Conservation (phyloP, 2,329 filamentous ascomycete genomes). For the Stylonectria norvegica region DNA sequence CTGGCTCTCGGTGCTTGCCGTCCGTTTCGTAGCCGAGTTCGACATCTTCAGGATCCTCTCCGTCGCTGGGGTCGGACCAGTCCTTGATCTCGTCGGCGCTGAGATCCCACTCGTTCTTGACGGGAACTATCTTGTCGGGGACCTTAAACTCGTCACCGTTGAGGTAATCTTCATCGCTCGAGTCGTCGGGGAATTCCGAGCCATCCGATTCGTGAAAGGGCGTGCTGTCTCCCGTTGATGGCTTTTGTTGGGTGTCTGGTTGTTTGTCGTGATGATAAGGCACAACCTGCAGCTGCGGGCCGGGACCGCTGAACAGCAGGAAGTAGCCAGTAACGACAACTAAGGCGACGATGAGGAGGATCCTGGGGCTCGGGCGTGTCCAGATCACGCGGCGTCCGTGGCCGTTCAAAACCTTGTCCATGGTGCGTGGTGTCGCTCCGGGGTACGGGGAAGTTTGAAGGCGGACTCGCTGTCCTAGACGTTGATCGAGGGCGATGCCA, state of each 20-base stretch:
- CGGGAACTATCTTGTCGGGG: not conserved
- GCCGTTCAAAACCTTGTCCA: constrained; percentile 34
- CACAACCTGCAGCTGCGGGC: constrained; percentile 34
- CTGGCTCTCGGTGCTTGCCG: constrained; percentile 32
- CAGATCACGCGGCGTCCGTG: constrained; percentile 29
- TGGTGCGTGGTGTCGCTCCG: constrained; percentile 10
- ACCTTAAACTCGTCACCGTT: constrained; percentile 1
- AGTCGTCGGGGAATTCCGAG: not conserved
- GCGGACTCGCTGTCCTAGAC: constrained; percentile 5
- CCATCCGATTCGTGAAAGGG: not conserved
- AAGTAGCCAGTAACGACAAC: constrained; percentile 43
- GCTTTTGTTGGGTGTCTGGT: too few relatives aligned
- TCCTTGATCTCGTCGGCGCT: constrained; percentile 33
- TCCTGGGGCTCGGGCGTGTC: constrained; percentile 39
- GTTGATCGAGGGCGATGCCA: constrained; percentile 8
- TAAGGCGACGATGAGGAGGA: constrained; percentile 39
- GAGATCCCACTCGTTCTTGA: constrained; percentile 32
- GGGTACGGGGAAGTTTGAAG: not conserved
- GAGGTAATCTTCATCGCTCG: not conserved
- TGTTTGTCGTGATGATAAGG: constrained; percentile 23
- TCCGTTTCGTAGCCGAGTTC: constrained; percentile 37
- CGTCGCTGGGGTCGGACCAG: constrained; percentile 36
- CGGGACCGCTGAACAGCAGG: constrained; percentile 38
- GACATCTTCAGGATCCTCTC: constrained; percentile 34
- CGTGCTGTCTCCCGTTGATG: not conserved